phyloP scores from a whole-genome alignment of 768 basidiomycete genomes.

The Phylloporus rhodoxanthus region DNA sequence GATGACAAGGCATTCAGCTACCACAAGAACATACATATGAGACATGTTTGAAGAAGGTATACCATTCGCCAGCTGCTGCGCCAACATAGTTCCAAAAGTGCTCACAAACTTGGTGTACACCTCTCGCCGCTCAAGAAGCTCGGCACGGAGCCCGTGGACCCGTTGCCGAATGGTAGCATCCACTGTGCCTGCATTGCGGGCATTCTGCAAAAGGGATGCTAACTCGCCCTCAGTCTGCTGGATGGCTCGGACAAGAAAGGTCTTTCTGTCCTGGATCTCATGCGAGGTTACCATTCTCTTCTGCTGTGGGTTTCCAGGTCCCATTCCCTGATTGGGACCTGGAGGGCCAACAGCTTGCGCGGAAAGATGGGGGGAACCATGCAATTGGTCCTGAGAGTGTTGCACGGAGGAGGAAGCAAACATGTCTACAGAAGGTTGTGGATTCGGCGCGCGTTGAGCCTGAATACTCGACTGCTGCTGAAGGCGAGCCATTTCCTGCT shows the following conservation, averaged over 20 bases:
- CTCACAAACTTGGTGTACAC: slow-evolving; percentile 32
- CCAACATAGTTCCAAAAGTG: slow-evolving; percentile 21
- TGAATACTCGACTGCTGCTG: slow-evolving; percentile 30
- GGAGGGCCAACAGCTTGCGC: slow-evolving; percentile 19
- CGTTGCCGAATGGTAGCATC: slow-evolving; percentile 15
- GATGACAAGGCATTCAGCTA: not conserved
- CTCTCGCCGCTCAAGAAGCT: slow-evolving; percentile 34
- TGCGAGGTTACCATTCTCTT: slow-evolving; percentile 13
- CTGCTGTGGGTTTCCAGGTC: slow-evolving; percentile 16
- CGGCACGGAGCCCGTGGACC: not conserved
- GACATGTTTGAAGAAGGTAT: slow-evolving; percentile 21
- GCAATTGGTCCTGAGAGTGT: slow-evolving; percentile 38
- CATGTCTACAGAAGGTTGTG: slow-evolving; percentile 38
- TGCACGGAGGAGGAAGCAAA: slow-evolving; percentile 44
- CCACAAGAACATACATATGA: slow-evolving; percentile 31
- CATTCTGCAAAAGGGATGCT: slow-evolving; percentile 1
- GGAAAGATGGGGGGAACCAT: slow-evolving; percentile 42
- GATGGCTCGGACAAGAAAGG: slow-evolving; percentile 7
- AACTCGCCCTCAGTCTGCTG: slow-evolving; percentile 13
- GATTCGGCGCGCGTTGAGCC: slow-evolving; percentile 35
- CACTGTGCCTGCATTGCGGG: slow-evolving; percentile 11
- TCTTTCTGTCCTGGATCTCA: slow-evolving; percentile 24
- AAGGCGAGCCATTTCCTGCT: slow-evolving; percentile 35
- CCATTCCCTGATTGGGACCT: slow-evolving; percentile 21
- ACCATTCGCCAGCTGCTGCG: slow-evolving; percentile 23